Evolutionary conservation across 177 flowering plant genomes (phyloP).

Genomic region (Telopea speciosissima): DNA sequence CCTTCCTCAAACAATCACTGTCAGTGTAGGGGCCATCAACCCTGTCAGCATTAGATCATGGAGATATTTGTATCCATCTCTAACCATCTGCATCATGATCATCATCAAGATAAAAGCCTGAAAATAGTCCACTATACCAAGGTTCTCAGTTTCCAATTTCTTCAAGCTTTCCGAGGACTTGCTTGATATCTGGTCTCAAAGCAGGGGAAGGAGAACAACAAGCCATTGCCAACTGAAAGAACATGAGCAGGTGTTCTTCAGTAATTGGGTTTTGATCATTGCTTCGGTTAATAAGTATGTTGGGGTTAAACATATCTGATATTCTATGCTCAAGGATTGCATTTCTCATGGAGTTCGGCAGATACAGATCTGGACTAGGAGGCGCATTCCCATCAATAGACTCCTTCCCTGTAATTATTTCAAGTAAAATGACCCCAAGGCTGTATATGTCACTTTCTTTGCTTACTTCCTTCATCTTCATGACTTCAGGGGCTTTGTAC

Average conservation of each 20-base stretch:
- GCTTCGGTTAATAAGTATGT: constrained; percentile 32
- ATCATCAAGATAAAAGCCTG: not conserved
- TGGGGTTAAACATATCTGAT: constrained; percentile 54
- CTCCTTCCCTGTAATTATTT: constrained; percentile 70
- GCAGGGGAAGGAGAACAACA: constrained; percentile 87
- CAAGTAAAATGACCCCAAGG: constrained; percentile 80
- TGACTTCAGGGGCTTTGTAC: constrained; percentile 89
- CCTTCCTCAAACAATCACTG: constrained; percentile 1
- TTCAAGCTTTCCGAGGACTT: constrained; percentile 65
- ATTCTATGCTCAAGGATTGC: constrained; percentile 55
- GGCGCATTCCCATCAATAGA: constrained; percentile 45
- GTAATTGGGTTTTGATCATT: constrained; percentile 27
- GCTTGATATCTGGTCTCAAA: constrained; percentile 67
- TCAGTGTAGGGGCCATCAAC: not conserved
- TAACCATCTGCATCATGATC: not conserved
- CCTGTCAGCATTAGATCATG: not conserved
- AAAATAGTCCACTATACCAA: not conserved
- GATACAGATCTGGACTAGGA: constrained; percentile 43
- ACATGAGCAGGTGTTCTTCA: constrained; percentile 55
- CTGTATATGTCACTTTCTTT: constrained; percentile 72
- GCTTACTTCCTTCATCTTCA: constrained; percentile 81
- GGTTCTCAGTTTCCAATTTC: constrained; percentile 43
- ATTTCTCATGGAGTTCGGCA: constrained; percentile 54
- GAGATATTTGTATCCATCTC: not conserved
- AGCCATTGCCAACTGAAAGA: constrained; percentile 81